These are phyloP conservation scores for Clonostachys rosea DNA, from an alignment of 2,329 filamentous ascomycete species.

Conservation along the genomic window DNA sequence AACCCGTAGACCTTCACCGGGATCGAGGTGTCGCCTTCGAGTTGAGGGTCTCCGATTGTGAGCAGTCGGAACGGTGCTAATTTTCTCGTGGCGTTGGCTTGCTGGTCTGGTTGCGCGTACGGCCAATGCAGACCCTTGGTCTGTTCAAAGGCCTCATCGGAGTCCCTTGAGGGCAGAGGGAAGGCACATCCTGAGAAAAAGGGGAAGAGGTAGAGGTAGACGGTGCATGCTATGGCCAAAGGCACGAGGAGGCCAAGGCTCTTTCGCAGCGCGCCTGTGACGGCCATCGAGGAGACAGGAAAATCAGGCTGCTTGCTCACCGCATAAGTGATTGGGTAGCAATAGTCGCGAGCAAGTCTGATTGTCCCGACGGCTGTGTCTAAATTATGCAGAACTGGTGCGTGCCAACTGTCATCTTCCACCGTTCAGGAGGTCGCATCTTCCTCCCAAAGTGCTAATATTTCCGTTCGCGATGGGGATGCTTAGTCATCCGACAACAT, in stretches of 20 bases:
- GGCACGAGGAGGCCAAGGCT: constrained; percentile 50
- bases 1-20: constrained; percentile 49
- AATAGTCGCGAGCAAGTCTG: too few species aligned
- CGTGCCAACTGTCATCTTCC: too few species aligned
- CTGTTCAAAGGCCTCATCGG: constrained; percentile 22
- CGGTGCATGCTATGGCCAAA: constrained; percentile 62
- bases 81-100: constrained; percentile 7
- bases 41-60: constrained; percentile 84
- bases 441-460: too few species aligned
- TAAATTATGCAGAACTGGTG: too few species aligned
- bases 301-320: not conserved
- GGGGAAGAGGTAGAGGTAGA: constrained; percentile 87
- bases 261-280: constrained; percentile 49
- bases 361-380: too few species aligned
- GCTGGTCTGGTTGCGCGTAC: constrained; percentile 10
- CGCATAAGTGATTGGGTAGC: too few species aligned
- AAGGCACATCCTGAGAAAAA: constrained; percentile 77
- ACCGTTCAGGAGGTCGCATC: too few species aligned
- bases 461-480: too few species aligned
- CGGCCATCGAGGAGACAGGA: constrained; percentile 31
- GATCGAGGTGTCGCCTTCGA: constrained; percentile 87
- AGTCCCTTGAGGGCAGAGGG: constrained; percentile 44
- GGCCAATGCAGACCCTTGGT: constrained; percentile 37
- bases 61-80: constrained; percentile 80
- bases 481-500: too few species aligned